Base-by-base conservation (phyloP, 2,329 filamentous ascomycete genomes). In the Colletotrichum siamense region DNA sequence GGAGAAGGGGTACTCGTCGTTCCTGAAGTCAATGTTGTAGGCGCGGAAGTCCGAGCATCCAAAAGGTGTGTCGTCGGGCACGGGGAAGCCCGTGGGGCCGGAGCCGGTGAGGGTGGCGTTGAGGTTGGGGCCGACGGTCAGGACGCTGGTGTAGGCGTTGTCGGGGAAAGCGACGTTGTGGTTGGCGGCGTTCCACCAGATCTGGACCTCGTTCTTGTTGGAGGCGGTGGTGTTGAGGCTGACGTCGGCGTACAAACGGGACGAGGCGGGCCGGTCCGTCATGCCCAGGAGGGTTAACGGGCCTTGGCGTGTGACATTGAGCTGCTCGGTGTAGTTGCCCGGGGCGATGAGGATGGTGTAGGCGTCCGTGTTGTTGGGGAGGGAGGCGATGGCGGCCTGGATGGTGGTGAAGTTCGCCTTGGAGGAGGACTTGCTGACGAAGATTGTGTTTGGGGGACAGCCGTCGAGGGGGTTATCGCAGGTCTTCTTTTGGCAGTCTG, bases 1-100 rank as follows among this genome's bases (percentile, higher is more conserved):
- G 3, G 89, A 78, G 28, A 82, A 81, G 0, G 89, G 89, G 0
- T 86, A 84, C 79, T 88, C 92, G 61, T 90, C 87, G 79, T 94
- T 94, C 24, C 89, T 85, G 78, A 94, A 92, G 80, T 94, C 90
- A 52, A 94, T 85, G 79, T 94, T 94, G 82, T 94, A 94, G 0
- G 89, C 91, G 10, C 92, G 87, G 82, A 94, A 94, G 80, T 94
- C 89, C 1, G 79, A 81, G 80, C 90, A 92, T 4, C 93, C 93
- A 77, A 94, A 93, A 0, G 92, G 92, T 0, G 92, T 94, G 63
- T 86, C 88, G 0, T 83, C 86, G 0, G 92, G 91, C 0, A 94
- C 91, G 0, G 91, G 83, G 79, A 89, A 92, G 0, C 93, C 93
- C 0, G 91, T 92, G 0, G 92, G 88, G 0, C 93, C 93, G 6